Evolutionary conservation across 306 rosid genomes (phyloP).

Genomic region (Glycine latifolia): DNA sequence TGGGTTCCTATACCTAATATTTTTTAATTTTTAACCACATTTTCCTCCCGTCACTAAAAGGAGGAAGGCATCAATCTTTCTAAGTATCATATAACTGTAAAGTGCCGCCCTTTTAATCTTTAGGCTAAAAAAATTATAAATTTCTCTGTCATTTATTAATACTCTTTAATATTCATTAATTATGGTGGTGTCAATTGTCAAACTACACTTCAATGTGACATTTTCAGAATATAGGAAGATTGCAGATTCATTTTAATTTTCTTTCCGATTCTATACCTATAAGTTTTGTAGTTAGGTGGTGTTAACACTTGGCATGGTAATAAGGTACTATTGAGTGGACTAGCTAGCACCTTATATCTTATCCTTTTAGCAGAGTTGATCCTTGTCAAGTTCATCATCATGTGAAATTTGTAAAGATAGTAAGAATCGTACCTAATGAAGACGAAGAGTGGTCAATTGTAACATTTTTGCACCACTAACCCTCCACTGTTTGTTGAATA

Average conservation of each 20-base stretch:
- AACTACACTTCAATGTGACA: conserved; percentile 1
- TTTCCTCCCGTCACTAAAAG: background rate
- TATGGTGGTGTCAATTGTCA: background rate
- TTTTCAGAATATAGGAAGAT: background rate
- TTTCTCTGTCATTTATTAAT: conserved; percentile 1
- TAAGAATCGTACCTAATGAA: conserved; percentile 12
- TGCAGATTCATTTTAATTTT: no score
- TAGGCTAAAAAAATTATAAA: background rate
- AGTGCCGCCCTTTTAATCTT: conserved; percentile 25
- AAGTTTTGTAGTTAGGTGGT: background rate
- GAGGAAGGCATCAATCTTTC: background rate
- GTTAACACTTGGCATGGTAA: conserved; percentile 7
- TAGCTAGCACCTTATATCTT: background rate
- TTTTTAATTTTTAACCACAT: background rate
- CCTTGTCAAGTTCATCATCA: conserved; percentile 25
- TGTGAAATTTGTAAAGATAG: conserved; percentile 1
- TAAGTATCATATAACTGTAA: background rate
- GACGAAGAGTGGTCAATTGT: conserved; percentile 24
- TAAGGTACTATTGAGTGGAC: background rate
- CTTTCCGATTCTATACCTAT: no score
- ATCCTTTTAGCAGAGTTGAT: conserved; percentile 5
- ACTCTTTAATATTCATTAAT: background rate
- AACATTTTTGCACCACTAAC: conserved; percentile 27
- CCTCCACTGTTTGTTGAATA: conserved; percentile 2
- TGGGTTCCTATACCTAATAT: background rate